Evolutionary conservation across 192 early-diverging fungal genomes (phyloP).

Genomic region (Cetraspora pellucida): DNA sequence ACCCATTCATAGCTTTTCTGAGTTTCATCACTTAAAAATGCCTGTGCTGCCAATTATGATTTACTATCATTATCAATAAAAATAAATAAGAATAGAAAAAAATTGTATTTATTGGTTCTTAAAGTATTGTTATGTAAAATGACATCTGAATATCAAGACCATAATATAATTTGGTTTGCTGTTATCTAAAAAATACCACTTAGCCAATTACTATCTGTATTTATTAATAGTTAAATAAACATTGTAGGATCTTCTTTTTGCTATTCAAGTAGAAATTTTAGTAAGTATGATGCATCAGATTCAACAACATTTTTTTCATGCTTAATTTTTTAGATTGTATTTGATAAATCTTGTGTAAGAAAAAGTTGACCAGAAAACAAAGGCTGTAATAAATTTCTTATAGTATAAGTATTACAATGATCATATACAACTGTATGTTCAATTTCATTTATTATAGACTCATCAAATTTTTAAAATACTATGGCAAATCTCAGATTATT

Average conservation of each 20-base stretch:
- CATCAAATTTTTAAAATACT: background rate
- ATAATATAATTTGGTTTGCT: no score
- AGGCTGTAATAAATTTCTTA: background rate
- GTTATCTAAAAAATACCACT: no score
- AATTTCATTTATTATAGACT: background rate
- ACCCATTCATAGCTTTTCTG: no score
- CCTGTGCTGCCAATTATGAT: no score
- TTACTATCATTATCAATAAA: no score
- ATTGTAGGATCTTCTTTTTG: background rate
- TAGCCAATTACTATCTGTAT: background rate
- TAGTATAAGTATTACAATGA: background rate
- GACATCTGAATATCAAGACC: no score
- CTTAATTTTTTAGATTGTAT: background rate
- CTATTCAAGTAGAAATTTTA: background rate
- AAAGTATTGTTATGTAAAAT: no score
- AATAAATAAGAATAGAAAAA: no score
- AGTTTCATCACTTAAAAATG: no score
- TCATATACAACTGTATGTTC: background rate
- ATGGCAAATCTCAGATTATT: background rate
- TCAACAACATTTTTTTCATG: background rate
- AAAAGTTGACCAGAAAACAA: background rate
- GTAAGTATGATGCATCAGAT: background rate
- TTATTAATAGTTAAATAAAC: background rate
- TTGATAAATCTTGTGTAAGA: background rate
- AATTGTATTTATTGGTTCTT: no score